Evolutionary conservation across 2,329 filamentous ascomycete species (phyloP).

Genomic region (Penicillium sp.): DNA sequence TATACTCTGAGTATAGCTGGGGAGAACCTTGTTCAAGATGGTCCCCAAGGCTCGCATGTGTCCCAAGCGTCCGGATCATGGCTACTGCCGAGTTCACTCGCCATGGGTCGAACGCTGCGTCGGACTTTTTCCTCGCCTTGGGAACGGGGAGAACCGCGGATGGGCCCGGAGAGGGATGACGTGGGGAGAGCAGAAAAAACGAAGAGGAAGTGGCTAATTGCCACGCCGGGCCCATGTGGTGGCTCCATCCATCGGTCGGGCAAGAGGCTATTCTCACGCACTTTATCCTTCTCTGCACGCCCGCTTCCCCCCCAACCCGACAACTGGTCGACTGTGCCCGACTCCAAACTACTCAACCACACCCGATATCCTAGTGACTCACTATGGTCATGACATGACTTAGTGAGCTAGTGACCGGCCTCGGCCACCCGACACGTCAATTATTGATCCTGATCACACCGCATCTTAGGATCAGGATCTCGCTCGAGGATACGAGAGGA

Average conservation of each 20-base stretch:
- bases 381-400: not conserved
- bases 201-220: not conserved
- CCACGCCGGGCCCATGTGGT: not conserved
- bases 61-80: not conserved
- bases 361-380: not conserved
- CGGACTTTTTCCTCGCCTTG: not conserved
- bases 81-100: conserved; percentile 8
- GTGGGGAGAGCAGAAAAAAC: conserved; percentile 2
- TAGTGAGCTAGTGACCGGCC: not conserved
- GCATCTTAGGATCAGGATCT: not conserved
- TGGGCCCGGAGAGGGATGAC: conserved; percentile 20
- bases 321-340: too few species aligned
- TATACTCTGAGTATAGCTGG: too few species aligned
- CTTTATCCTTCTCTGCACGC: not conserved
- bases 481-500: not conserved
- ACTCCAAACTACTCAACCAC: not conserved
- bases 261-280: not conserved
- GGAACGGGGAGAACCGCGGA: conserved; percentile 21
- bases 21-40: not conserved
- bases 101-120: conserved; percentile 8
- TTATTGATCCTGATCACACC: conserved; percentile 3
- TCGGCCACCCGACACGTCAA: conserved; percentile 9
- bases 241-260: not conserved
- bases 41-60: not conserved
- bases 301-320: too few species aligned